Evolutionary conservation across 2,329 filamentous ascomycete genomes (phyloP).

Genomic region (Lizonia empirigonia): DNA sequence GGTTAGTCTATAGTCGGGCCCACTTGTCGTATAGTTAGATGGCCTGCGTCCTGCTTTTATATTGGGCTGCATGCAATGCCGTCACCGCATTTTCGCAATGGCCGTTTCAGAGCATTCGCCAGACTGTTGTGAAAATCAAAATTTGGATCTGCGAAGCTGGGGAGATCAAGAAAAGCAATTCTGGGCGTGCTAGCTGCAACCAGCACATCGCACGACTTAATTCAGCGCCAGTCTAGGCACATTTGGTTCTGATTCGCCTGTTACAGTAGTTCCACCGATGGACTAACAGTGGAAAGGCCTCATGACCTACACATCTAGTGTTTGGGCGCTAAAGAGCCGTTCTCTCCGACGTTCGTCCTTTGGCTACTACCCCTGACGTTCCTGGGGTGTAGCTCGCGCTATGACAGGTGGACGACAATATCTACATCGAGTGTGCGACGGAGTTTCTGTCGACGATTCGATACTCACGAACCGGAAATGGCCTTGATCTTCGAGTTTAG

Average conservation of each 20-base stretch:
- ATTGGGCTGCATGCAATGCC: conserved; percentile 3
- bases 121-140: background rate
- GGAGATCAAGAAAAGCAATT: background rate
- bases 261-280: background rate
- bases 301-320: conserved; percentile 7
- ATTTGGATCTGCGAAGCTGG: background rate
- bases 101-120: background rate
- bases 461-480: background rate
- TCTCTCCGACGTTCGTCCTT: conserved; percentile 1
- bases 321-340: background rate
- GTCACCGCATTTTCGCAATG: conserved; percentile 5
- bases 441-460: background rate
- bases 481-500: conserved; percentile 7
- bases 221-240: conserved; percentile 11
- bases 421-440: background rate
- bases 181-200: conserved; percentile 5
- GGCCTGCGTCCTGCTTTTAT: no score
- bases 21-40: no score
- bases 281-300: background rate
- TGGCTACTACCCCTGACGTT: conserved; percentile 2
- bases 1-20: no score
- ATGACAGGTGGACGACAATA: background rate
- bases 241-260: conserved; percentile 1
- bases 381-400: background rate
- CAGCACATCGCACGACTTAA: background rate